Evolutionary conservation across 768 basidiomycete genomes (phyloP).

Genomic region (Phlebiopsis flavidoalba): DNA sequence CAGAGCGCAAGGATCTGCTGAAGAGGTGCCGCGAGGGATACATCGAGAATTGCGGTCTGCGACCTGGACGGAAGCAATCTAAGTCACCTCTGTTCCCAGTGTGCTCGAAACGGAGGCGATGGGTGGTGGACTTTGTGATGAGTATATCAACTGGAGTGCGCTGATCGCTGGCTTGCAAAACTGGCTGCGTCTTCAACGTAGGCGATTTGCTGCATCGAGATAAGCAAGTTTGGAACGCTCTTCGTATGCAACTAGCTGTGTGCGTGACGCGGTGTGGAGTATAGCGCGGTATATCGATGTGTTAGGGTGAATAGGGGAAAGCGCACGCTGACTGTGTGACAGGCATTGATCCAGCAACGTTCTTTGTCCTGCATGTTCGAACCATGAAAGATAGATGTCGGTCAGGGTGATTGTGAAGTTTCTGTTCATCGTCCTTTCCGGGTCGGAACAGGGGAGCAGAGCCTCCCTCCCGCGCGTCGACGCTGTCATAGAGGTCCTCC

Average conservation of each 20-base stretch:
- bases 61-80: too few species aligned
- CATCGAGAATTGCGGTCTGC: too few species aligned
- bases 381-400: neutral
- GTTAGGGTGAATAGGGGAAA: too few species aligned
- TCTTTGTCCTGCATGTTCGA: neutral
- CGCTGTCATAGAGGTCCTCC: neutral
- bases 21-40: neutral
- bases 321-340: too few species aligned
- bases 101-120: neutral
- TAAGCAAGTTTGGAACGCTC: too few species aligned
- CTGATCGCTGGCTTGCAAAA: neutral
- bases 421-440: neutral
- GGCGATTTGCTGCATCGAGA: too few species aligned
- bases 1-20: neutral
- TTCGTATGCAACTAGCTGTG: too few species aligned
- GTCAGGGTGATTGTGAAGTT: neutral
- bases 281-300: too few species aligned
- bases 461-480: neutral
- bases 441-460: neutral
- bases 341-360: too few species aligned
- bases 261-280: too few species aligned
- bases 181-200: neutral
- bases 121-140: neutral
- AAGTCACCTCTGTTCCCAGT: neutral
- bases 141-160: neutral